Percentiles rank a stretch among this genome's conserved stretches.
Conservation (phyloP, 2,329 filamentous ascomycete species). For the Ascochyta lentis region DNA sequence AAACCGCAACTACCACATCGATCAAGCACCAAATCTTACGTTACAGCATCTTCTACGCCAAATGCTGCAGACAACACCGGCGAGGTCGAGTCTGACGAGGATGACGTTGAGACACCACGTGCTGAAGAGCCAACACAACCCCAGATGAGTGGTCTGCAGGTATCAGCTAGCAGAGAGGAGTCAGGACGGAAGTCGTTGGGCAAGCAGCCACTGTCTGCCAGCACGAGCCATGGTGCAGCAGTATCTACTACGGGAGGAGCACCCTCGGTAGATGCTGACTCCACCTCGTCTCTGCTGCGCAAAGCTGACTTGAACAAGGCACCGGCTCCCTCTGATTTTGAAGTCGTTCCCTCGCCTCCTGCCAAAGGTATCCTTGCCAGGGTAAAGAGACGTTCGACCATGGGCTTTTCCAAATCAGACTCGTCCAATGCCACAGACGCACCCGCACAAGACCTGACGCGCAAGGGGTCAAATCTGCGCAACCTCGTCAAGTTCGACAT, state of each 20-base stretch:
- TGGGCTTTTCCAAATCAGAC: conserved; percentile 23
- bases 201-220: conserved; percentile 40
- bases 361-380: conserved; percentile 40
- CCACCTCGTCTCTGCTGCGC: conserved; percentile 47
- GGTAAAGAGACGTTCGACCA: conserved; percentile 37
- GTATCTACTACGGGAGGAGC: conserved; percentile 35
- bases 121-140: conserved; percentile 24
- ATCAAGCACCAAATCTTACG: conserved; percentile 42
- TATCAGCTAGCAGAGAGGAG: conserved; percentile 29
- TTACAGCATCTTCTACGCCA: conserved; percentile 39
- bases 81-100: conserved; percentile 6
- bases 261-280: conserved; percentile 45
- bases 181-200: conserved; percentile 25
- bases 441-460: conserved; percentile 23
- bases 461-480: conserved; percentile 39
- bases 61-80: conserved; percentile 13
- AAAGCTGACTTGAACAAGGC: conserved; percentile 46
- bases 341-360: conserved; percentile 24
- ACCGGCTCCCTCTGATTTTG: conserved; percentile 26
- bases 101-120: conserved; percentile 7
- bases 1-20: conserved; percentile 23
- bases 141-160: conserved; percentile 42
- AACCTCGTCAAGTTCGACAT: conserved; percentile 53
- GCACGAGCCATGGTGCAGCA: conserved; percentile 35
- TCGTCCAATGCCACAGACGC: conserved; percentile 7